Percentiles rank a stretch among this genome's conserved stretches.
These are phyloP conservation scores for Colletotrichum viniferum DNA, from an alignment of 2,329 filamentous ascomycete species.

Conservation along the genomic window DNA sequence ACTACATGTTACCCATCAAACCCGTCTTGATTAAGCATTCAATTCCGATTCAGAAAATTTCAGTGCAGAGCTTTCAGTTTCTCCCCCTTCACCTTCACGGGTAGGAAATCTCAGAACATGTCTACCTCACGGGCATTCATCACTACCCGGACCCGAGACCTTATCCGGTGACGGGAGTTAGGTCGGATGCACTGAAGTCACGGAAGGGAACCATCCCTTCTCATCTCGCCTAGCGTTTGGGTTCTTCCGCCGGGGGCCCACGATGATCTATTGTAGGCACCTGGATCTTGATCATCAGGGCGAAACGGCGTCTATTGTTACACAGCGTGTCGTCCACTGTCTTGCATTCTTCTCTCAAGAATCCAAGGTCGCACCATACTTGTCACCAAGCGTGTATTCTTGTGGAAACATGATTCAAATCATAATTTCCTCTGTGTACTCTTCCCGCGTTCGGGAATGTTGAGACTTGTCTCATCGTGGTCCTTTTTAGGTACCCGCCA, in stretches of 20 bases:
- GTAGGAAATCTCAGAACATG: neutral
- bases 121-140: neutral
- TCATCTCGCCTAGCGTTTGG: neutral
- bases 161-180: neutral
- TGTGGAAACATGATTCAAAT: neutral
- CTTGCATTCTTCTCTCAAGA: neutral
- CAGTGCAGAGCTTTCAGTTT: neutral
- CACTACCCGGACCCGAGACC: neutral
- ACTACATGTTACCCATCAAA: neutral
- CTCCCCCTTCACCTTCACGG: neutral
- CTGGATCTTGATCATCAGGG: neutral
- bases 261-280: neutral
- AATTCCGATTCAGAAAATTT: neutral
- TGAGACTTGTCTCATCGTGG: constrained; percentile 4
- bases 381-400: neutral
- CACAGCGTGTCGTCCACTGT: neutral
- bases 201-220: neutral
- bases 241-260: neutral
- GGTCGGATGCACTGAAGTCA: neutral
- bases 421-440: constrained; percentile 6
- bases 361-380: neutral
- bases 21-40: neutral
- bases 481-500: neutral
- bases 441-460: constrained; percentile 10
- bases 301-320: neutral